A percentile compares a stretch with the other conserved stretches of the same genome.
phyloP scores from a whole-genome alignment of 371 early-diverging fungal species.

The Fennellomyces sp. region DNA sequence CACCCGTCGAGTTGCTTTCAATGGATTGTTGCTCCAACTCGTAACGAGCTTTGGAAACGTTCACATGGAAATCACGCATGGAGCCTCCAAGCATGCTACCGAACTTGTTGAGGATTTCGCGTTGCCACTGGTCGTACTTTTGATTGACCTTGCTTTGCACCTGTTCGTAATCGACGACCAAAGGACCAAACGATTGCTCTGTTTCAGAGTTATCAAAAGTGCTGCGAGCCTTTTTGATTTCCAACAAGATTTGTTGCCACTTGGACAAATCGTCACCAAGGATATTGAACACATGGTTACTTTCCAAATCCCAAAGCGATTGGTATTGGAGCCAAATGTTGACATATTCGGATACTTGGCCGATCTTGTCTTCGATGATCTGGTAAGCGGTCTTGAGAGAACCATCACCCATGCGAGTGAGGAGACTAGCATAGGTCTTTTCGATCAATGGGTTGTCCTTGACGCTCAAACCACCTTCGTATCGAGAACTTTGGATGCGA shows the following conservation, averaged over 20 bases:
- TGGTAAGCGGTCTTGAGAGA: constrained; percentile 80
- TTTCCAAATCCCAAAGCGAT: constrained; percentile 96
- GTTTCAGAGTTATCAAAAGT: constrained; percentile 97
- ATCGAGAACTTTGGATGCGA: constrained; percentile 89
- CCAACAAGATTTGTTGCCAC: constrained; percentile 94
- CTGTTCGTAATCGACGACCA: constrained; percentile 94
- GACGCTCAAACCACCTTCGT: constrained; percentile 79
- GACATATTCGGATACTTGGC: constrained; percentile 85
- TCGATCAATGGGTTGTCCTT: constrained; percentile 58
- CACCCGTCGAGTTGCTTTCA: constrained; percentile 85
- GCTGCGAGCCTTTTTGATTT: constrained; percentile 91
- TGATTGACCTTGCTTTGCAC: constrained; percentile 97
- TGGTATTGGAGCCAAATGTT: constrained; percentile 97
- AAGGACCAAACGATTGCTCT: constrained; percentile 83
- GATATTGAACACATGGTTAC: constrained; percentile 76
- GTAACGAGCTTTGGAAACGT: constrained; percentile 78
- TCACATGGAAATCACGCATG: constrained; percentile 85
- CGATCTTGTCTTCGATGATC: constrained; percentile 80
- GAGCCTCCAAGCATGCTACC: constrained; percentile 80
- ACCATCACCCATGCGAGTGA: constrained; percentile 74
- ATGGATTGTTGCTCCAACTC: constrained; percentile 91
- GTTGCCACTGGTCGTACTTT: constrained; percentile 98
- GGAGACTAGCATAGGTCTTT: constrained; percentile 72
- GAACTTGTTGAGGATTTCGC: constrained; percentile 92
- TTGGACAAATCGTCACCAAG: constrained; percentile 90